These are phyloP conservation scores for Digitaria exilis DNA, from an alignment of 202 grass and related monocot species.

Conservation along the genomic window DNA sequence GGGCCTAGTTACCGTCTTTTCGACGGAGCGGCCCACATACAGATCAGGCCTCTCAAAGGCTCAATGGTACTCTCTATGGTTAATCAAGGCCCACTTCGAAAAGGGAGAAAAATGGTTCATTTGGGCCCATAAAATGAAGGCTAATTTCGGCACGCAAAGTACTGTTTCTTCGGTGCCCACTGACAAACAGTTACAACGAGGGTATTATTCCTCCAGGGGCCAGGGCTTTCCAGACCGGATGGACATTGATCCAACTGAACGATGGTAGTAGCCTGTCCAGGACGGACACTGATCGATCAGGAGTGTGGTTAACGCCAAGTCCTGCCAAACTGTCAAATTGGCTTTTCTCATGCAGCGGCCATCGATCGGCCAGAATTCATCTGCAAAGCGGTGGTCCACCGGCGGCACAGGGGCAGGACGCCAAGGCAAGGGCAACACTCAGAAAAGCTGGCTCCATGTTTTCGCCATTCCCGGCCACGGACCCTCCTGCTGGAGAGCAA, in stretches of 20 bases:
- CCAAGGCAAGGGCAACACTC: background rate
- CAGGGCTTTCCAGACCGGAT: background rate
- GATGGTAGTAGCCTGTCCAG: background rate
- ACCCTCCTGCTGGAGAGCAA: background rate
- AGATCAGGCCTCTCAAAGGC: background rate
- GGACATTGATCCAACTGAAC: too few relatives aligned
- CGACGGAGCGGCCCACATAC: background rate
- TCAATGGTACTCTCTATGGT: background rate
- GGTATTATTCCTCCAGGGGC: background rate
- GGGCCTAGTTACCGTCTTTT: background rate
- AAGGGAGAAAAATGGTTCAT: background rate
- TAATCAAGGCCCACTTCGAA: background rate
- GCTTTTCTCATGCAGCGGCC: background rate
- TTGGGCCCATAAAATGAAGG: background rate
- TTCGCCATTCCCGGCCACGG: background rate
- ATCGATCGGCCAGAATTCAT: background rate
- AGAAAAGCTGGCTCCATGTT: background rate
- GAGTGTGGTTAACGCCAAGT: background rate
- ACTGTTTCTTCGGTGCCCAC: background rate
- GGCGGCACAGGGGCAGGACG: background rate
- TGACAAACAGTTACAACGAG: background rate
- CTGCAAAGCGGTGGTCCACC: conserved; percentile 32
- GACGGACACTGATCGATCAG: background rate
- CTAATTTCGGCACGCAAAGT: background rate
- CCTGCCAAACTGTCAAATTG: background rate